These are phyloP conservation scores for Effrenium voratum DNA, from an alignment of 73 alveolate species.

Conservation along the genomic window DNA sequence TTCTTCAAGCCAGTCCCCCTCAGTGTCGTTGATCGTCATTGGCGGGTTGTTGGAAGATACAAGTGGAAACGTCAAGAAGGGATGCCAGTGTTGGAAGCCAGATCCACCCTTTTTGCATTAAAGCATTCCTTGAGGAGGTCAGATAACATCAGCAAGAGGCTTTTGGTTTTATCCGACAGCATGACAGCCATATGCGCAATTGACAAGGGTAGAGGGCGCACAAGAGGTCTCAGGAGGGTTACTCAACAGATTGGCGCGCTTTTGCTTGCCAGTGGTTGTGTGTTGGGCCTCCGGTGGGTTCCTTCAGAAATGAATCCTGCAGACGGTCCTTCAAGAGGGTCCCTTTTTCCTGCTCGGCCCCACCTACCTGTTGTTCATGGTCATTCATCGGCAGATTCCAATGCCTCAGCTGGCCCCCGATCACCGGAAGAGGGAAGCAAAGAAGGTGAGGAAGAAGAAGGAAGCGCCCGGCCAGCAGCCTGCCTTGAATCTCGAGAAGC, in stretches of 20 bases:
- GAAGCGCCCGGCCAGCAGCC: background rate
- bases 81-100: background rate
- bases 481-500: background rate
- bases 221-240: background rate
- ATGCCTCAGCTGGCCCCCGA: background rate
- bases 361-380: no score
- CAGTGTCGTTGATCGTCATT: background rate
- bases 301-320: slow-evolving; percentile 48
- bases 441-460: no score
- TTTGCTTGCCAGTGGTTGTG: background rate
- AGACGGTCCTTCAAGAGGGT: slow-evolving; percentile 47
- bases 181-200: background rate
- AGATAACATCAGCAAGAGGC: background rate
- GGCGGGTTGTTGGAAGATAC: background rate
- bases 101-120: background rate
- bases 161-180: background rate
- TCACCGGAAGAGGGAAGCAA: background rate
- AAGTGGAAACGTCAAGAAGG: background rate
- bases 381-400: background rate
- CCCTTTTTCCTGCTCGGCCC: background rate
- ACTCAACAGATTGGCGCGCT: background rate
- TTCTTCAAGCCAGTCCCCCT: background rate
- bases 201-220: background rate
- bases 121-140: background rate
- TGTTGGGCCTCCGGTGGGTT: background rate